phyloP scores from a whole-genome alignment of 768 basidiomycete genomes.

The Tylopilus intermedius region DNA sequence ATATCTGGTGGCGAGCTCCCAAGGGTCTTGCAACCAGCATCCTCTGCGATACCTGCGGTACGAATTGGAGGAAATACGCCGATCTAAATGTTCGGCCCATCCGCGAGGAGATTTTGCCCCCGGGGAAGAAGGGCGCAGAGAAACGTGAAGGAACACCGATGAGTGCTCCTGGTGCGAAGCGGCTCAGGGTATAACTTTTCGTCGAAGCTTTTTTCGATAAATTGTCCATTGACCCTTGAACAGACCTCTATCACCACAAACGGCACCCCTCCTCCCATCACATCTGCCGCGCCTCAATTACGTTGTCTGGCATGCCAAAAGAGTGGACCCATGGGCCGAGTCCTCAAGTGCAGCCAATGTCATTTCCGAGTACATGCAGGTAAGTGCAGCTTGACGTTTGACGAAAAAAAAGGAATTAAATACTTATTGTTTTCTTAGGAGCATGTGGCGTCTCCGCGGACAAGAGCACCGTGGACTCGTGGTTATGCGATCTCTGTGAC shows the following conservation, averaged over 20 bases:
- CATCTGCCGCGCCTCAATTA: slow-evolving; percentile 51
- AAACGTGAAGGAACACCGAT: slow-evolving; percentile 62
- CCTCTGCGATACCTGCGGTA: slow-evolving; percentile 82
- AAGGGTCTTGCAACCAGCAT: slow-evolving; percentile 74
- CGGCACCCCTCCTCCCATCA: slow-evolving; percentile 59
- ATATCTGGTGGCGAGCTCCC: slow-evolving; percentile 88
- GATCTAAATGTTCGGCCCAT: slow-evolving; percentile 74
- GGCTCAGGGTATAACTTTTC: slow-evolving; percentile 48
- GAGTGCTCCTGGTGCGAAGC: slow-evolving; percentile 51
- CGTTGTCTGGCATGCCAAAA: slow-evolving; percentile 74
- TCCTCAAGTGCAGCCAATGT: slow-evolving; percentile 79
- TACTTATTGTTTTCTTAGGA: slow-evolving; percentile 34
- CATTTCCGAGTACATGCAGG: slow-evolving; percentile 77
- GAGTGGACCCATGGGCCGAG: slow-evolving; percentile 69
- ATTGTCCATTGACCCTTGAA: background rate
- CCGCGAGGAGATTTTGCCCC: slow-evolving; percentile 58
- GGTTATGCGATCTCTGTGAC: slow-evolving; percentile 85
- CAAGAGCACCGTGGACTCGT: slow-evolving; percentile 59
- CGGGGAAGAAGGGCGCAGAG: slow-evolving; percentile 39
- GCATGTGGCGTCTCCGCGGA: slow-evolving; percentile 67
- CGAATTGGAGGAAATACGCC: slow-evolving; percentile 90
- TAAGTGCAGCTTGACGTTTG: slow-evolving; percentile 20
- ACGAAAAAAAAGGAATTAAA: background rate
- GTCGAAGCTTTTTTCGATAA: background rate
- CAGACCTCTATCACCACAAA: slow-evolving; percentile 39